Percentiles rank a stretch among this genome's conserved stretches.
Evolutionary conservation across 768 basidiomycete species (phyloP).

Genomic region (Mrakia gelida): DNA sequence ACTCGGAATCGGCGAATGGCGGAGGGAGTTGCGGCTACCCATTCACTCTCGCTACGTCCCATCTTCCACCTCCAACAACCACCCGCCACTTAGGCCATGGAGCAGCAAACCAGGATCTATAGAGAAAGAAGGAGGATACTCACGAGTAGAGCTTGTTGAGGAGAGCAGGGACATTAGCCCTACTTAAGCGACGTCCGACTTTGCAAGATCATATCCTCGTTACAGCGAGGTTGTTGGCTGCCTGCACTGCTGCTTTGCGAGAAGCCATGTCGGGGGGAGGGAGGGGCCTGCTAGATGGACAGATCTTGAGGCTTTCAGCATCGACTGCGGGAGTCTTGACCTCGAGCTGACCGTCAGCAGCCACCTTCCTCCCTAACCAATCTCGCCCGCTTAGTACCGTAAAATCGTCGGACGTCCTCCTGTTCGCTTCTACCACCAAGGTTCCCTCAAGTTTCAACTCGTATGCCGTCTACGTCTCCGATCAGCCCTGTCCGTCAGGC

Average conservation of each 20-base stretch:
- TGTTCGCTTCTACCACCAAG: background rate
- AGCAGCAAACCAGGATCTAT: no score
- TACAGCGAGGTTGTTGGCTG: no score
- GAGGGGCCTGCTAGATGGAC: no score
- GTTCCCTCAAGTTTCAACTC: background rate
- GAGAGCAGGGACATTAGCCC: constrained; percentile 27
- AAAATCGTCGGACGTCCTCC: no score
- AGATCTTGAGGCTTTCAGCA: no score
- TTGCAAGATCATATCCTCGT: no score
- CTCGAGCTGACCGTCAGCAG: no score
- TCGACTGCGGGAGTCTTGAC: no score
- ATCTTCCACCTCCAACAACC: background rate
- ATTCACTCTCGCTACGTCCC: background rate
- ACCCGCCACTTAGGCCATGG: background rate
- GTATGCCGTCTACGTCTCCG: background rate
- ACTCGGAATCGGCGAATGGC: constrained; percentile 39
- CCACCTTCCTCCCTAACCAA: no score
- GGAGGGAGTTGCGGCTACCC: background rate
- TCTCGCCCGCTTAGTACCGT: no score
- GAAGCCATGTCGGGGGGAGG: no score
- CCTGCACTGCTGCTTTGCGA: no score
- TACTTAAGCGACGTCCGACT: background rate
- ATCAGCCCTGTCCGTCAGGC: background rate
- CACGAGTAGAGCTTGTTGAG: constrained; percentile 30
- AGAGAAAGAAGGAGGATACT: background rate